Base-by-base conservation (phyloP, 202 grass and related monocot genomes). In the Eragrostis tef region DNA sequence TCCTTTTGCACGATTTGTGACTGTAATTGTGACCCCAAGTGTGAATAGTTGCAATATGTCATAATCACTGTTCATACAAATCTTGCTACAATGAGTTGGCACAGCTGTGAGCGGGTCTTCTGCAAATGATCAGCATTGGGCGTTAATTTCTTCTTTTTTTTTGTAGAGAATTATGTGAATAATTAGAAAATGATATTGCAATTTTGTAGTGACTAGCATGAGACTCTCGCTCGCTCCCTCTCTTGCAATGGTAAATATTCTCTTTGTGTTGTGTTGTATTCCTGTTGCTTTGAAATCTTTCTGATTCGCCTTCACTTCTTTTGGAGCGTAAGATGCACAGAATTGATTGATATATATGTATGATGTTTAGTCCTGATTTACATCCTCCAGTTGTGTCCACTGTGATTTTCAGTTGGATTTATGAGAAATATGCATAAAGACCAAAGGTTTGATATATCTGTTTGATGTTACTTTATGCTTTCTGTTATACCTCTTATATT, bases 41-140 rank as follows among this genome's bases (percentile, higher is more conserved):
- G 88, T 79, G 63, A 17, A 41, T 86, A 63, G 10, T 72, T 66
- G 34, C 17, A 24, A 7, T 64, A 34, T 39, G 46, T 48, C n/a
- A 20, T 61, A 24, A 43, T 70, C 20, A 83, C 9, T 46, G 15
- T 31, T 50, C n/a, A 41, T 51, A 53, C 46, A 74, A 7, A 6
- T 78, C 45, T 82, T 60, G 41, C 7, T 1, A 34, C 26, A 34
- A 10, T 5, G 46, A 22, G 4, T 17, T 36, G 67, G 71, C 9
- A 19, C 14, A 51, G 13, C 19, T 61, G 24, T 2, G 5, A 54
- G 31, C 9, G 6, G 44, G 14, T 56, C 9, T 74, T 57, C 6
- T 88, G 78, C 79, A 78, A 73, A 62, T 82, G 60, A 81, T 16
- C 29, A 70, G 44, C 6, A 31, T 88, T 11, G 4, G 3, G 9